Base-by-base conservation (phyloP, 208 protist species). In the Trypanosoma theileri region DNA sequence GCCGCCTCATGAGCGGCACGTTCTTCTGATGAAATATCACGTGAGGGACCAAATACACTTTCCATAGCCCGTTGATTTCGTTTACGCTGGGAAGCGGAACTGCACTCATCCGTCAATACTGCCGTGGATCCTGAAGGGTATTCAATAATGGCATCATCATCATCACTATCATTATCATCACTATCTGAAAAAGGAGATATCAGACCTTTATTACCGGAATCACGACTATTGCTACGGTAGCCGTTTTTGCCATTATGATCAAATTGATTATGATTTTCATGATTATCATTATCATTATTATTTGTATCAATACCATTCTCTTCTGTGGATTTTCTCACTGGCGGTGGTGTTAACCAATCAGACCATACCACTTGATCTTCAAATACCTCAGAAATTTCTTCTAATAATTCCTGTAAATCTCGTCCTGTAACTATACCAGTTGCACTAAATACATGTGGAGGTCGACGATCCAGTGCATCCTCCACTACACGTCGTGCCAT, bases 101-200 rank as follows among this genome's bases (percentile, higher is more conserved):
- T 44, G 48, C n/a, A 14, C 48, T 2, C 55, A 21, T 28, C 46
- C 2, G 13, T n/a, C 21, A 81, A 64, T 44, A 84, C 21, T 24
- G 62, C 54, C 1, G 73, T 83, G n/a, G 80, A 83, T 16, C 77
- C 80, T 1, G 70, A 35, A 22, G 77, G 75, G 51, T 81, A 83
- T 51, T 85, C 74, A 0, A 86, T 56, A 50, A 86, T 75, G 28
- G 81, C 76, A 59, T 42, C 35, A 17, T 44, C 55, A 13, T 19
- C 26, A 44, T 19, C 28, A 31, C 8, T 6, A 10, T 42, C 55
- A 16, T 42, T 24, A 8, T 59, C 28, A 24, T 19, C 11, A 24
- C 16, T 9, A 48, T 17, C 44, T 1, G 44, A 11, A 17, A n/a
- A n/a, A 9, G 44, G 44, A 17, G 44, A 48, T 48, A 9, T 14